Base-by-base conservation (phyloP, 495 filamentous ascomycete genomes). In the Massariosphaeria phaeospora region DNA sequence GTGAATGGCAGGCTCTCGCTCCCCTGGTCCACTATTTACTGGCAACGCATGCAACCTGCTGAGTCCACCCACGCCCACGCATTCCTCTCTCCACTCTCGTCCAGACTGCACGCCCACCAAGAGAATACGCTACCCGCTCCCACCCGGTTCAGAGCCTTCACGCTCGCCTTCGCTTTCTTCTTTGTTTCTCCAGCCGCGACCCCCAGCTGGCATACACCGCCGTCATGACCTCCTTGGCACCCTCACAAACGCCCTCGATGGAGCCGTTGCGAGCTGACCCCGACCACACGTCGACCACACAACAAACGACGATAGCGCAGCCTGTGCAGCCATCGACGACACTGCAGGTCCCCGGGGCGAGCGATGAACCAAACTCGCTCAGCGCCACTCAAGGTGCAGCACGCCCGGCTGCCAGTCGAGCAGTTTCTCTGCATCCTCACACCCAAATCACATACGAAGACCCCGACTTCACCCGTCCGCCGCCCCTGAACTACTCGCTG, bases 401-500 rank as follows among this genome's bases (percentile, higher is more conserved):
- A 3, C 41, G 29, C 17, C 20, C 25, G 20, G 20, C 11, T 18
- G 33, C 53, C 25, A 54, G 48, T 25, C 47, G 49, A 36, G 45
- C 55, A 24, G 45, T 48, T 9, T 52, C 54, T 13, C 55, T 26
- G 1, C 44, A 25, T 1, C 58, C 62, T n/a, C 38, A 60, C 24
- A 66, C 63, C 2, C 60, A 63, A 36, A 45, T 66, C 34, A n/a
- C 31, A 1, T 64, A 46, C 53, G 47, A 50, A 26, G 67, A 69
- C 51, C 50, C 58, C 5, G 59, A 61, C 52, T 69, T 72, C 55
- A 59, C 55, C 30, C 53, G 55, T 2, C 79, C 79, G 31, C 80
- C 79, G 29, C 70, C 72, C 12, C 74, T 84, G 17, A 77, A 81
- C 25, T 83, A 82, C 63, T 75, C 74, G 4, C 63, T 83, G 17